Conservation (phyloP, 257 asterid species). For the Apocynum venetum region DNA sequence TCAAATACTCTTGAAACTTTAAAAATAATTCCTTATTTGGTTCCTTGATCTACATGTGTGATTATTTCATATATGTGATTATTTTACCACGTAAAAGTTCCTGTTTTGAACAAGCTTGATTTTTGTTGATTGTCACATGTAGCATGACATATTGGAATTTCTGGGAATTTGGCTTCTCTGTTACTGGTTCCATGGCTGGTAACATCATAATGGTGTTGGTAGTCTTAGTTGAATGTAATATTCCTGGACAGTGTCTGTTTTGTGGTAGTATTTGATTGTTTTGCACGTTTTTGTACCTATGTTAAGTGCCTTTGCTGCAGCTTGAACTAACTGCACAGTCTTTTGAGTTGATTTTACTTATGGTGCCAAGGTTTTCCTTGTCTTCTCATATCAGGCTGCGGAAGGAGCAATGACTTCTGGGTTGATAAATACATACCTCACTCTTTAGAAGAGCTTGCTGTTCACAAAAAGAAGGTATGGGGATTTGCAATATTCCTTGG, state of each 20-base stretch:
- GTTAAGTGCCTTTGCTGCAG: neutral
- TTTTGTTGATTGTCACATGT: neutral
- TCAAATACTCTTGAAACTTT: neutral
- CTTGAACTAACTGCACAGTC: neutral
- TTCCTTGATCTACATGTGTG: neutral
- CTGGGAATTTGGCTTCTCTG: neutral
- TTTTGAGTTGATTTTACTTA: neutral
- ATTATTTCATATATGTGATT: neutral
- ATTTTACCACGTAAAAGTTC: neutral
- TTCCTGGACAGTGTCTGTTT: neutral
- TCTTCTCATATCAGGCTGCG: slow-evolving; percentile 32
- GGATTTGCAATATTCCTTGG: slow-evolving; percentile 1
- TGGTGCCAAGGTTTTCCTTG: neutral
- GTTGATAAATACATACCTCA: slow-evolving; percentile 67
- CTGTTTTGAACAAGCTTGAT: slow-evolving; percentile 4
- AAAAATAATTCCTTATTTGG: neutral
- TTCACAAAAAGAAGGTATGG: slow-evolving; percentile 85
- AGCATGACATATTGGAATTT: neutral
- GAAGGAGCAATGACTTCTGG: slow-evolving; percentile 59
- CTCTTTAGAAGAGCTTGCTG: slow-evolving; percentile 75
- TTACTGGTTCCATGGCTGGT: neutral
- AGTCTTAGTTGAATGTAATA: neutral
- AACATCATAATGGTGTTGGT: neutral
- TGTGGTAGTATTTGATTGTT: neutral
- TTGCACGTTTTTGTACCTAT: neutral